Percentiles rank a stretch among this genome's conserved stretches.
These are phyloP conservation scores for Chaetoscypha palmicola DNA, from an alignment of 2,329 filamentous ascomycete genomes.

Conservation along the genomic window DNA sequence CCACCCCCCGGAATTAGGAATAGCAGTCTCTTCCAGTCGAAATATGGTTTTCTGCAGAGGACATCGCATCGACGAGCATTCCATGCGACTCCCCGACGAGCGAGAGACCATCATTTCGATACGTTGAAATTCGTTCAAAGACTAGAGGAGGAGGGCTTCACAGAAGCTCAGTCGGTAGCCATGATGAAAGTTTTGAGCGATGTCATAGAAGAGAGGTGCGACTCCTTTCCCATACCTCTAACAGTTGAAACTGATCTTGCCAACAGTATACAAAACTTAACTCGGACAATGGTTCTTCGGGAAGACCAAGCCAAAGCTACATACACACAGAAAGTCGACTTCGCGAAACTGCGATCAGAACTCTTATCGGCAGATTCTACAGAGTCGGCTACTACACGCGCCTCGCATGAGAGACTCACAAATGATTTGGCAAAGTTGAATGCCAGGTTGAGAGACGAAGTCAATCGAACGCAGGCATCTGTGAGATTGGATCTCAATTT, in stretches of 20 bases:
- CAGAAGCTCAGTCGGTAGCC: slow-evolving; percentile 89
- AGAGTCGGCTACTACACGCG: slow-evolving; percentile 80
- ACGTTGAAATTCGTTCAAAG: slow-evolving; percentile 95
- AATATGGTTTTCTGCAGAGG: slow-evolving; percentile 18
- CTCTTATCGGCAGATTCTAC: slow-evolving; percentile 86
- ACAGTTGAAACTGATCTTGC: slow-evolving; percentile 9
- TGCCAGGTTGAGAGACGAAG: slow-evolving; percentile 83
- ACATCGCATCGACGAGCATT: slow-evolving; percentile 42
- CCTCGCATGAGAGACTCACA: slow-evolving; percentile 83
- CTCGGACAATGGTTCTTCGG: slow-evolving; percentile 92
- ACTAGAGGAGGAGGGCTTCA: slow-evolving; percentile 85
- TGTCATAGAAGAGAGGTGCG: slow-evolving; percentile 86
- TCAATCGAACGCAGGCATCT: slow-evolving; percentile 86
- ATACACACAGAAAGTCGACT: slow-evolving; percentile 89
- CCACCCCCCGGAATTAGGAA: neutral
- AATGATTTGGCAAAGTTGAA: slow-evolving; percentile 95
- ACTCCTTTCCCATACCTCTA: neutral
- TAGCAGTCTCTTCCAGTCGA: slow-evolving; percentile 6
- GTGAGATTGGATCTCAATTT: slow-evolving; percentile 89
- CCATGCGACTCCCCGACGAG: slow-evolving; percentile 55
- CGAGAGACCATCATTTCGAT: slow-evolving; percentile 90
- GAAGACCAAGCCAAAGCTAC: slow-evolving; percentile 82
- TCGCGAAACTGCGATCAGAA: slow-evolving; percentile 92
- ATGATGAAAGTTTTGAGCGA: slow-evolving; percentile 98
- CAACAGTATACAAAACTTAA: slow-evolving; percentile 84